Conservation (phyloP, 2,329 filamentous ascomycete genomes). For the Drechslerella dactyloides region DNA sequence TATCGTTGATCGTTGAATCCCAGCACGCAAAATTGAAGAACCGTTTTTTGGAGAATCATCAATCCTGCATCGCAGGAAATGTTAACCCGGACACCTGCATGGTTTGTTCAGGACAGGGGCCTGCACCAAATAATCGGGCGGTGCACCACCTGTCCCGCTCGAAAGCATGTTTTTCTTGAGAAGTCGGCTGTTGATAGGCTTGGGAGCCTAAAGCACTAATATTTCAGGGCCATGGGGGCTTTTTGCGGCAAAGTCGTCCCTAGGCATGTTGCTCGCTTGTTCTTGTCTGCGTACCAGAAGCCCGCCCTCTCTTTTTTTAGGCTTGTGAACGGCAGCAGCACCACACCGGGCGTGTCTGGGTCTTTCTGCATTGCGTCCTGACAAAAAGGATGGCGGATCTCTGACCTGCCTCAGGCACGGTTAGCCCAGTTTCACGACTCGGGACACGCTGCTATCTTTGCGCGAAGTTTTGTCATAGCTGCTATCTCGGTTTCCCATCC, state of each 20-base stretch:
- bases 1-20: conserved; percentile 42
- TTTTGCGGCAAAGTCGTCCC: conserved; percentile 9
- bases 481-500: conserved; percentile 25
- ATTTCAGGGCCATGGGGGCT: conserved; percentile 42
- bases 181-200: conserved; percentile 47
- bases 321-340: neutral
- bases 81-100: conserved; percentile 49
- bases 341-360: conserved; percentile 4
- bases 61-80: conserved; percentile 32
- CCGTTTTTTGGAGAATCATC: conserved; percentile 50
- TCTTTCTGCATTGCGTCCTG: conserved; percentile 23
- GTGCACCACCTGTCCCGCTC: conserved; percentile 49
- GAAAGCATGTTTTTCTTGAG: conserved; percentile 48
- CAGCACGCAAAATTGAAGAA: conserved; percentile 49
- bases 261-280: neutral
- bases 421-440: conserved; percentile 34
- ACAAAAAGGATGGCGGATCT: conserved; percentile 28
- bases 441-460: conserved; percentile 34
- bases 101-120: conserved; percentile 51
- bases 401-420: conserved; percentile 38
- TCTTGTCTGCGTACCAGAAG: neutral
- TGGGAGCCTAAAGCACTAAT: conserved; percentile 51
- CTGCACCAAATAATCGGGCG: conserved; percentile 50
- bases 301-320: conserved; percentile 12
- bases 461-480: conserved; percentile 33